Evolutionary conservation across 495 filamentous ascomycete species (phyloP).

Genomic region (Lichenothelia convexa): DNA sequence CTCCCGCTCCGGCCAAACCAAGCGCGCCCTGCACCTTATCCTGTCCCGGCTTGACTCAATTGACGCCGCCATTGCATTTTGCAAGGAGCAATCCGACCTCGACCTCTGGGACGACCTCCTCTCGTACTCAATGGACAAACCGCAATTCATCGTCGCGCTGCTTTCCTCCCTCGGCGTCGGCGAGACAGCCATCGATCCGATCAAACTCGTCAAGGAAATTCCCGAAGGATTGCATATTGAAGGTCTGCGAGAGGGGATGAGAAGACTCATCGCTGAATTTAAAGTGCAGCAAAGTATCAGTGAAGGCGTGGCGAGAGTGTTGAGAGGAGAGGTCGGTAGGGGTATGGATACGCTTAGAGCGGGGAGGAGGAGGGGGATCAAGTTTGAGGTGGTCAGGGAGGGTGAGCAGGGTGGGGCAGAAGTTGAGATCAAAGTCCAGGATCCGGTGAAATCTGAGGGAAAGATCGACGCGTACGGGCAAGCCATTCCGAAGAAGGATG

Average conservation of each 20-base stretch:
- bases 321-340: conserved; percentile 67
- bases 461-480: conserved; percentile 1
- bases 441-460: conserved; percentile 3
- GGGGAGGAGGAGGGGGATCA: conserved; percentile 67
- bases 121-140: conserved; percentile 91
- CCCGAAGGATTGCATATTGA: conserved; percentile 83
- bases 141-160: conserved; percentile 76
- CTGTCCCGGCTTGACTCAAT: conserved; percentile 78
- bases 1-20: conserved; percentile 84
- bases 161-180: conserved; percentile 86
- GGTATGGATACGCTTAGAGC: conserved; percentile 61
- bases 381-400: conserved; percentile 49
- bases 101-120: conserved; percentile 92
- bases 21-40: conserved; percentile 75
- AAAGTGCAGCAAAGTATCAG: conserved; percentile 85
- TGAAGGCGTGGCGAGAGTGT: conserved; percentile 69
- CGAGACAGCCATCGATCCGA: conserved; percentile 80
- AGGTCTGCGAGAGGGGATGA: conserved; percentile 67
- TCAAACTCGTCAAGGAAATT: conserved; percentile 74
- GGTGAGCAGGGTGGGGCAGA: conserved; percentile 6
- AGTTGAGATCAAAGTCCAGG: not conserved
- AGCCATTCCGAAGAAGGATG: conserved; percentile 1
- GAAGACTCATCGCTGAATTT: conserved; percentile 75
- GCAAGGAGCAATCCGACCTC: conserved; percentile 75
- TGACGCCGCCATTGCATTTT: conserved; percentile 78